Conservation (phyloP, 2,329 filamentous ascomycete species). For the Metarhizium brunneum region DNA sequence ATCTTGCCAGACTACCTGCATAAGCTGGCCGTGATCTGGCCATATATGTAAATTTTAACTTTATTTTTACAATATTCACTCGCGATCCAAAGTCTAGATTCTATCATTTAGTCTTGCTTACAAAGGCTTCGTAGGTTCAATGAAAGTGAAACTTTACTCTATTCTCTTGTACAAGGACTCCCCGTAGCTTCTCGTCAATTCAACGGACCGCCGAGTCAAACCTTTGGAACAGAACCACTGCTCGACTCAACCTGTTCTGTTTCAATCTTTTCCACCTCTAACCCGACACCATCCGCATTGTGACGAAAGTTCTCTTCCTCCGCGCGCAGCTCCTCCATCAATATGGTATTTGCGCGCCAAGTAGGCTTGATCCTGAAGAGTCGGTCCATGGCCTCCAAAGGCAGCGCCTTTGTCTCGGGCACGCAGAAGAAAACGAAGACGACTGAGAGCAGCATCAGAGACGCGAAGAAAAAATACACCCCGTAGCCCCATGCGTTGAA, state of each 20-base stretch:
- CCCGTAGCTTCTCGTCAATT: no score
- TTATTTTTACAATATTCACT: no score
- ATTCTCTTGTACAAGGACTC: no score
- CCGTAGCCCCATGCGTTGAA: conserved; percentile 49
- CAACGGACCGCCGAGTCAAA: background rate
- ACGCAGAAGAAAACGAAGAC: conserved; percentile 54
- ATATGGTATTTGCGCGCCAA: conserved; percentile 29
- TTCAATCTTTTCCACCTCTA: conserved; percentile 18
- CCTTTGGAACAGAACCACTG: background rate
- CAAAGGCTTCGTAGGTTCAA: no score
- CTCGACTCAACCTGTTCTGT: conserved; percentile 16
- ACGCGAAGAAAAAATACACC: conserved; percentile 61
- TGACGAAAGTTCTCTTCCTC: conserved; percentile 24
- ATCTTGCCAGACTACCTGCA: no score
- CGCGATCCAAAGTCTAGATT: no score
- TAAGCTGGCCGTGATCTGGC: no score
- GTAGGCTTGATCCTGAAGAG: conserved; percentile 45
- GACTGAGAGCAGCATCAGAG: conserved; percentile 48
- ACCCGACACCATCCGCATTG: conserved; percentile 15
- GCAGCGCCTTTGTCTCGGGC: conserved; percentile 58
- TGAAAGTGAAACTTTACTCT: no score
- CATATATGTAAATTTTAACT: no score
- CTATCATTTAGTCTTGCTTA: no score
- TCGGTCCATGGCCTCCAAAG: conserved; percentile 55
- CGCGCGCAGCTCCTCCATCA: conserved; percentile 33